Conservation (phyloP, 805 yeast species). For the Yarrowia bubula region DNA sequence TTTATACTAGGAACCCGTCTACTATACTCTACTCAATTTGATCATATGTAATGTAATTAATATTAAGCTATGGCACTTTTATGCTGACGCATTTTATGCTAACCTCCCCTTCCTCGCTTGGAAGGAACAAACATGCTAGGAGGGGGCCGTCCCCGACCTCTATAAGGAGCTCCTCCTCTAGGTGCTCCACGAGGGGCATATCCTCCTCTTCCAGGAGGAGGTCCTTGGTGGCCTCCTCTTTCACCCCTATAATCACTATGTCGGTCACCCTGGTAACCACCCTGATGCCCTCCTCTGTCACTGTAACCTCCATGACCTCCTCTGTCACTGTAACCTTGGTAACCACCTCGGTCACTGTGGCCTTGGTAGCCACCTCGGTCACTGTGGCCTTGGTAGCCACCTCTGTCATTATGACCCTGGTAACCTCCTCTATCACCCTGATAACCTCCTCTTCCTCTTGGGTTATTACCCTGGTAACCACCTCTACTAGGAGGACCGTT, state of each 20-base stretch:
- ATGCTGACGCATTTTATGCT: not conserved
- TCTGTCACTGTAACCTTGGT: not conserved
- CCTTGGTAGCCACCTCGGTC: not conserved
- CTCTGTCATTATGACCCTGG: not conserved
- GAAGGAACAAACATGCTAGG: slow-evolving; percentile 15
- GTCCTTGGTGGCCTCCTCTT: not conserved
- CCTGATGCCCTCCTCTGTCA: not conserved
- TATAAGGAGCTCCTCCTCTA: not conserved
- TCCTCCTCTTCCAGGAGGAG: not conserved
- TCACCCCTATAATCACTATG: not conserved
- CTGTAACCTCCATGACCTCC: not conserved
- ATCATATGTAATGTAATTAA: not conserved
- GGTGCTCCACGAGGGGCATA: not conserved
- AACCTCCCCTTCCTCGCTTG: not conserved
- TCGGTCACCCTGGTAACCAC: not conserved
- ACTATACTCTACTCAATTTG: too few relatives aligned
- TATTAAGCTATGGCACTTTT: not conserved
- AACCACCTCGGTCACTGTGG: not conserved
- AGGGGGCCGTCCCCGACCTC: slow-evolving; percentile 1
- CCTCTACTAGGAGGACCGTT: not conserved
- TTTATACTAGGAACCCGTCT: too few relatives aligned
- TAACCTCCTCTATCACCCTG: not conserved
- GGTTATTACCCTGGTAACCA: not conserved
- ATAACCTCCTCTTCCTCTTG: too few relatives aligned
- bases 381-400: not conserved